Evolutionary conservation across 371 early-diverging fungal genomes (phyloP).

Genomic region (Zopfochytrium polystomum): DNA sequence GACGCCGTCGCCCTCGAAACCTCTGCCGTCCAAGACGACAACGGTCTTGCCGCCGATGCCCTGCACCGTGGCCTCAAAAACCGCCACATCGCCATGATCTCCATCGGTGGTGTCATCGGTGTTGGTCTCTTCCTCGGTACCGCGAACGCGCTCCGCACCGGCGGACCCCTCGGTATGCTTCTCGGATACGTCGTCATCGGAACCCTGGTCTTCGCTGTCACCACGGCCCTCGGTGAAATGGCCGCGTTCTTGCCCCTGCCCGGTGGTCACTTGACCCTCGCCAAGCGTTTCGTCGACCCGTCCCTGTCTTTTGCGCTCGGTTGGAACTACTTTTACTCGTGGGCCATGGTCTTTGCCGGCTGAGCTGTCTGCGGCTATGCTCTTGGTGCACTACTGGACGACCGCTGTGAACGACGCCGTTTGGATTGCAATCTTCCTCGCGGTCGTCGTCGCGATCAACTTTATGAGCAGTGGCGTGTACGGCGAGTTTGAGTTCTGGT

Average conservation of each 20-base stretch:
- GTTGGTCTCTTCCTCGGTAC: background rate
- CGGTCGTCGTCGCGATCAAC: constrained; percentile 25
- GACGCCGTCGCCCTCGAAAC: background rate
- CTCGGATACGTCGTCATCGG: constrained; percentile 49
- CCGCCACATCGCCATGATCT: constrained; percentile 7
- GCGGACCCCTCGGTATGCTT: constrained; percentile 75
- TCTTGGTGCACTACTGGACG: constrained; percentile 76
- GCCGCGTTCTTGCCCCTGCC: constrained; percentile 76
- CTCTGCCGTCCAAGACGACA: background rate
- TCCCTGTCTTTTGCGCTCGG: constrained; percentile 77
- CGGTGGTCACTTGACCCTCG: constrained; percentile 77
- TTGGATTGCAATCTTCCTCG: constrained; percentile 19
- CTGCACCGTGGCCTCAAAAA: constrained; percentile 8
- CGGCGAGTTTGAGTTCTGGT: constrained; percentile 38
- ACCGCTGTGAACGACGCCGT: constrained; percentile 43
- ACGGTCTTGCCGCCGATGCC: background rate
- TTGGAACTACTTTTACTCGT: constrained; percentile 75
- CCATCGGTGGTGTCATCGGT: background rate
- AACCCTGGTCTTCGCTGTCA: constrained; percentile 75
- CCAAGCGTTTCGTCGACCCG: constrained; percentile 74
- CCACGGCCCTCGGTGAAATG: constrained; percentile 65
- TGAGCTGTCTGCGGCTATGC: constrained; percentile 72
- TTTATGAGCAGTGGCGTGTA: constrained; percentile 23
- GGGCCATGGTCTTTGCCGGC: constrained; percentile 46
- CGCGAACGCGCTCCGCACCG: constrained; percentile 43